A percentile compares a stretch with the other conserved stretches of the same genome.
These are phyloP conservation scores for Ceratobasidium sp. DNA, from an alignment of 1,284 basidiomycete species.

Conservation along the genomic window DNA sequence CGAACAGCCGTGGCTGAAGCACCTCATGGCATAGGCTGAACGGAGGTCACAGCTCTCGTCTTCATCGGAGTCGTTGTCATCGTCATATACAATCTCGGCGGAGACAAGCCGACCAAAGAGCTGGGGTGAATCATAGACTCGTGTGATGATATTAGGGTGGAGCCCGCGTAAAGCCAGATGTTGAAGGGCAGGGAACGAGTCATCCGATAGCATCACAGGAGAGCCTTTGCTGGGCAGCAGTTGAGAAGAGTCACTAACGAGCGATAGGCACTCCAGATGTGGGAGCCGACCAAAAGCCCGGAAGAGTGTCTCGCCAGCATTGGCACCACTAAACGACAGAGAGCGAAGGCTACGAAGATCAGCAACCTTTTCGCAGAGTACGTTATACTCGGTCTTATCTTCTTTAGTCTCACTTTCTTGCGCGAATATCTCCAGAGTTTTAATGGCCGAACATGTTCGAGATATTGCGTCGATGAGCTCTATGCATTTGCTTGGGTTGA, in stretches of 20 bases:
- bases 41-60: too few species aligned
- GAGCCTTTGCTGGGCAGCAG: too few species aligned
- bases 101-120: not conserved
- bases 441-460: not conserved
- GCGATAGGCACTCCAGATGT: not conserved
- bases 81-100: not conserved
- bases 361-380: too few species aligned
- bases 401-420: too few species aligned
- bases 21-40: not conserved
- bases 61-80: too few species aligned
- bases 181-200: conserved; percentile 10
- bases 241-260: too few species aligned
- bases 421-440: not conserved
- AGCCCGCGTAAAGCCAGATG: not conserved
- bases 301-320: too few species aligned
- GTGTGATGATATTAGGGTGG: not conserved
- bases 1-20: not conserved
- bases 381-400: too few species aligned
- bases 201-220: not conserved
- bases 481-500: not conserved
- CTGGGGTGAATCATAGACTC: not conserved
- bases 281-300: too few species aligned
- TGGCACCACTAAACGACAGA: too few species aligned
- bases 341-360: not conserved
- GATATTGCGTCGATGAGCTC: not conserved